phyloP scores from a whole-genome alignment of 768 basidiomycete species.

The Kockovaella imperatae region DNA sequence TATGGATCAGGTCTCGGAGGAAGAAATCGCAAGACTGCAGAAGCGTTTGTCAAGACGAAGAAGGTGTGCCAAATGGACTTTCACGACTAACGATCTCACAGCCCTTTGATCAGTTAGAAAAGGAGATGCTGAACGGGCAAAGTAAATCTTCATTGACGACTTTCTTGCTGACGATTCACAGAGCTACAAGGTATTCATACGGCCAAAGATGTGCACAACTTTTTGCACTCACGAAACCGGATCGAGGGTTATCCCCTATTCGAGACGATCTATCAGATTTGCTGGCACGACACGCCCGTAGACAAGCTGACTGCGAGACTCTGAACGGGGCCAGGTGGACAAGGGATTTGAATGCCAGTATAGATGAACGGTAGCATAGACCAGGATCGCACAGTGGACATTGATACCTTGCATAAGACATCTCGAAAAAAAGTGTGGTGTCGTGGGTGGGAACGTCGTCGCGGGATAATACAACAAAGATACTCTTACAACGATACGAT shows the following conservation, averaged over 20 bases:
- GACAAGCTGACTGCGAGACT: constrained; percentile 38
- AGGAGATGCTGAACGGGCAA: constrained; percentile 49
- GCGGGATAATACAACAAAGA: no score
- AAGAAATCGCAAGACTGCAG: constrained; percentile 38
- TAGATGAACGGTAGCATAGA: no score
- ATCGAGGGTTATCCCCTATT: constrained; percentile 49
- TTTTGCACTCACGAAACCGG: constrained; percentile 45
- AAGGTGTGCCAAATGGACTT: constrained; percentile 41
- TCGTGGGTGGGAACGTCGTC: no score
- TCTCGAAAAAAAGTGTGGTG: no score
- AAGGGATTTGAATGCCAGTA: no score
- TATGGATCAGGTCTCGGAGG: constrained; percentile 34
- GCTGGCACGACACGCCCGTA: constrained; percentile 38
- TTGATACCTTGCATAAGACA: no score
- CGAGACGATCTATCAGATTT: constrained; percentile 42
- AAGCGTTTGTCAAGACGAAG: constrained; percentile 48
- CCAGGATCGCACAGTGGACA: no score
- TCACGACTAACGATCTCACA: constrained; percentile 10
- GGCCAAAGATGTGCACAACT: constrained; percentile 47
- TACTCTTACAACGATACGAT: no score
- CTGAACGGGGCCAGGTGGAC: no score
- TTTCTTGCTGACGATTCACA: constrained; percentile 8
- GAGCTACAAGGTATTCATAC: constrained; percentile 48
- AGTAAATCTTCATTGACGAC: constrained; percentile 25
- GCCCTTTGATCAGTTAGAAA: constrained; percentile 48